Base-by-base conservation (phyloP, 441 rosid genomes). In the Croton setiger region DNA sequence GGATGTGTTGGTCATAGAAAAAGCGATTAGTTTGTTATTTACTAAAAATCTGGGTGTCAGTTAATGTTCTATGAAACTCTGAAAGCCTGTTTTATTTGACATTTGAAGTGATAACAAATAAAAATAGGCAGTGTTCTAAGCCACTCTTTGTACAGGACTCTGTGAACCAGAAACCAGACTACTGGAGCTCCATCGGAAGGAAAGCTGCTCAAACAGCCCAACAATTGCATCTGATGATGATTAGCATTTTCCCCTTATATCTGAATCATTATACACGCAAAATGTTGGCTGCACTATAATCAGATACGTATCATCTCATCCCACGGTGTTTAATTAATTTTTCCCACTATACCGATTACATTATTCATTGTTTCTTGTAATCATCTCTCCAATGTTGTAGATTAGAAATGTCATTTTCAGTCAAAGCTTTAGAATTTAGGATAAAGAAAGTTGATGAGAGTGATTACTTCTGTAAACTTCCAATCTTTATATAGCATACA, bases 101-200 rank as follows among this genome's bases (percentile, higher is more conserved):
- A 9, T 56, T 48, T 48, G 1, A 2, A 0, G 1, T 14, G 8
- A 35, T 23, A 20, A 8, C 14, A 54, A 8, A n/a, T n/a, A n/a
- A n/a, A n/a, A n/a, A n/a, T 14, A 8, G 7, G 18, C n/a, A 47
- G 15, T 33, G 12, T 35, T 68, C 36, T 56, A 41, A 67, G 45
- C 49, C 10, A 39, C 15, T 14, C 3, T 52, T 27, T 9, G 20
- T 79, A 76, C 84, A 92, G 99, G 99, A 33, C 85, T 92, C 11
- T 88, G 99, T 39, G 74, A 77, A 72, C 99, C 99, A 3, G 97
- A 94, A 77, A 78, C 78, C 79, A 86, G 68, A 74, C 75, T 92
- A 76, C 60, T 88, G 70, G 94, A 94, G 74, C 97, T 92, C 70
- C 98, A 94, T 86, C 77, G 76, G 71, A 71, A 60, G 71, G 93